Percentiles rank a stretch among this genome's conserved stretches.
phyloP scores from a whole-genome alignment of 2,329 filamentous ascomycete species.

The Aspergillus aculeatus region DNA sequence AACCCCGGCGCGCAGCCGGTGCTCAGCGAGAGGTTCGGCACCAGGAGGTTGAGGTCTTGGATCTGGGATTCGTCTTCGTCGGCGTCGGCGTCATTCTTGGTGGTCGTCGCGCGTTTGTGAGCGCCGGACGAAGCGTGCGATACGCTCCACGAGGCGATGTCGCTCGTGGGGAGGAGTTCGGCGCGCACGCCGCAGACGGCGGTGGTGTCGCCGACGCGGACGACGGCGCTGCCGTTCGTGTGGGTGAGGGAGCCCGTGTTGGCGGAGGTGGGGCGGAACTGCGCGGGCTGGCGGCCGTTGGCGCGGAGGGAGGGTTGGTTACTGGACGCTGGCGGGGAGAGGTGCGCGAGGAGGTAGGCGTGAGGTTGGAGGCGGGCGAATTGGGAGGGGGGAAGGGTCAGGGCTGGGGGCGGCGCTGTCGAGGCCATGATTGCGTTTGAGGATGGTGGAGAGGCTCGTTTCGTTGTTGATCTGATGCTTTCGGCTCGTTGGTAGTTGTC shows the following conservation, averaged over 20 bases:
- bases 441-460: neutral
- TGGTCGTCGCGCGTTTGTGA: conserved; percentile 28
- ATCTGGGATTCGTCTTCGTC: conserved; percentile 54
- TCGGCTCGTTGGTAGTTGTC: neutral
- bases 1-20: conserved; percentile 87
- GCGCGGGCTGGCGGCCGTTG: conserved; percentile 71
- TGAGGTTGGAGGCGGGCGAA: conserved; percentile 89
- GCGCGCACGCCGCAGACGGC: conserved; percentile 91
- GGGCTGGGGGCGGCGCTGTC: conserved; percentile 41
- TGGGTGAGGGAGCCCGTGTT: conserved; percentile 85
- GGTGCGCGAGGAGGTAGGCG: conserved; percentile 85
- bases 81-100: conserved; percentile 15
- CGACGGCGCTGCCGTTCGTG: conserved; percentile 83
- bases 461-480: neutral
- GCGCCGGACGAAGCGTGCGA: conserved; percentile 37
- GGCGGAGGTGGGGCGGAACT: conserved; percentile 70
- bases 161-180: conserved; percentile 73
- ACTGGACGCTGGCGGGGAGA: conserved; percentile 58
- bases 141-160: conserved; percentile 61
- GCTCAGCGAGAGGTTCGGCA: conserved; percentile 89
- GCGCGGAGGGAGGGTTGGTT: conserved; percentile 64
- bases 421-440: conserved; percentile 7
- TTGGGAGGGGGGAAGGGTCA: conserved; percentile 61
- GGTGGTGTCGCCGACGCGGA: conserved; percentile 84
- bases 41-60: conserved; percentile 64